Base-by-base conservation (phyloP, 768 basidiomycete species). In the Tylopilus felleus region DNA sequence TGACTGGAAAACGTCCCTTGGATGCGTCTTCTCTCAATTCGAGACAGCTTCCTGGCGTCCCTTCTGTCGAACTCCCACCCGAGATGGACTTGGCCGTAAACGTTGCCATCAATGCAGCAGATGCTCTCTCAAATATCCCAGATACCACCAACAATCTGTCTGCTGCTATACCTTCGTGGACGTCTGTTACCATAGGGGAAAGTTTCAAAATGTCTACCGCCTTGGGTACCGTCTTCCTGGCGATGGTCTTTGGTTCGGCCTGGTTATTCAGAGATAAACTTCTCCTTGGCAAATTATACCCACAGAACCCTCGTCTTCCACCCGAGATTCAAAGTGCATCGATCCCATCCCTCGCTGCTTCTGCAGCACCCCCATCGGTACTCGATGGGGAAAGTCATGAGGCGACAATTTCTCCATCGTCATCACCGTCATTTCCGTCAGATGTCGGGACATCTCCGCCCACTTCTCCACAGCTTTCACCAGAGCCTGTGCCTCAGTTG, bases 31-130 rank as follows among this genome's bases (percentile, higher is more conserved):
- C 63, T 14, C 77, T 77, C 13, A 80, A 76, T 60, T 81, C 78
- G 6, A 75, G 83, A 57, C 75, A 88, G 21, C 72, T 88, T 3
- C 85, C 88, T 51, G 83, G 81, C 3, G 80, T 80, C 1, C 78
- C 79, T 7, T 67, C 69, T 3, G 73, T 62, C 3, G 66, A 75
- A 8, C 56, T 56, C 9, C 67, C 70, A 17, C 71, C 71, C 33
- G 60, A 65, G 33, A 48, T 59, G 23, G 55, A 60, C 43, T 47
- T 53, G 10, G 52, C 47, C 43, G 39, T 45, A 36, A 52, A 49
- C 16, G 57, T 28, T 28, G 52, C 33, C 25, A 51, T 63, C 10
- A 54, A 62, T 28, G 51, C 59, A 1, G 46, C 53, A 21, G 59
- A 66, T 9, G 23, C 63, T n/a, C 27, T 57, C 16, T 51, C 59